phyloP scores from a whole-genome alignment of 2,329 filamentous ascomycete genomes.

The Immersiporthe knoxdaviesiana region DNA sequence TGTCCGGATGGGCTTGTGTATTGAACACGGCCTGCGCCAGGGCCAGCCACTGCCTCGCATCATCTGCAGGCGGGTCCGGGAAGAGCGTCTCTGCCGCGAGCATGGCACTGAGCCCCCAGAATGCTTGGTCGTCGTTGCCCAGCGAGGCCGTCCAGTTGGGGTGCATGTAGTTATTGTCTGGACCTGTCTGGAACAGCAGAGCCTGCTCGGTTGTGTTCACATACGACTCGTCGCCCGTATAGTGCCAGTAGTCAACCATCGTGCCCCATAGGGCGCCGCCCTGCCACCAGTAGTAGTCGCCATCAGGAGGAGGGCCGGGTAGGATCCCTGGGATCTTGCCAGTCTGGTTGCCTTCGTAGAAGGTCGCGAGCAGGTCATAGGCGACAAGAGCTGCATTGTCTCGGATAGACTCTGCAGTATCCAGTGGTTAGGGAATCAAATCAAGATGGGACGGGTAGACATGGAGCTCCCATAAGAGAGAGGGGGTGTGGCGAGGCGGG shows the following conservation, averaged over 20 bases:
- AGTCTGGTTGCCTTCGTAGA: conserved; percentile 35
- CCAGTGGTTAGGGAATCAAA: not conserved
- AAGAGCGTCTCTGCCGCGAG: conserved; percentile 25
- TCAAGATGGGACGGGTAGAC: too few relatives aligned
- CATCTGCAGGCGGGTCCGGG: conserved; percentile 13
- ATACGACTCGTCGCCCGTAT: conserved; percentile 51
- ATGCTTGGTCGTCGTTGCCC: conserved; percentile 28
- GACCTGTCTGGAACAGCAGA: conserved; percentile 50
- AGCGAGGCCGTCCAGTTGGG: conserved; percentile 24
- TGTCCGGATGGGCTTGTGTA: conserved; percentile 20
- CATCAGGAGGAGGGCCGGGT: conserved; percentile 30
- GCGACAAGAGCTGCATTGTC: conserved; percentile 26
- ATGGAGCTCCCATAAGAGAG: too few relatives aligned
- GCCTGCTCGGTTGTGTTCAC: conserved; percentile 46
- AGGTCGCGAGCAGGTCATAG: conserved; percentile 24
- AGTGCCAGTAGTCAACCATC: conserved; percentile 55
- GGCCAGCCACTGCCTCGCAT: conserved; percentile 24
- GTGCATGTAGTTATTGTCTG: conserved; percentile 35
- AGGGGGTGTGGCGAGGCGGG: too few relatives aligned
- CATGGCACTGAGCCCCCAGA: conserved; percentile 26
- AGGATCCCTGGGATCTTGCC: conserved; percentile 33
- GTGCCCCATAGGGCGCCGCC: conserved; percentile 52
- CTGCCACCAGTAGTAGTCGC: conserved; percentile 56
- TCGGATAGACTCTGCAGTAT: conserved; percentile 22
- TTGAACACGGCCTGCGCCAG: conserved; percentile 25